Conservation (phyloP, 129 eudicot species). For the Chrysanthemum makinoi region DNA sequence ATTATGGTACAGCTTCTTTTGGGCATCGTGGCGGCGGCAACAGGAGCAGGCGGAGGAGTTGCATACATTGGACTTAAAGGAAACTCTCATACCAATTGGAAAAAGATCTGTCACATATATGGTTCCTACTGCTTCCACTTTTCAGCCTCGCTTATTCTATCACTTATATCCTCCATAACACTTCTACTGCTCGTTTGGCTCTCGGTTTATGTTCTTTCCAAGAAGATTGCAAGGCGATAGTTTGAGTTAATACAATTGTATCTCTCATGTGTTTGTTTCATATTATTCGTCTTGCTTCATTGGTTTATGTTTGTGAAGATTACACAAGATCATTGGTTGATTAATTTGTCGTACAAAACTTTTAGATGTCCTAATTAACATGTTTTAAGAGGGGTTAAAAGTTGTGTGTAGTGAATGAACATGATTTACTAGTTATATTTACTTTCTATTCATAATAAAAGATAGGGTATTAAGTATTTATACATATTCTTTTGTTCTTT, state of each 20-base stretch:
- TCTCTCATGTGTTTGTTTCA: background rate
- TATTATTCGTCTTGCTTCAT: background rate
- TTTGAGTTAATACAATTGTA: background rate
- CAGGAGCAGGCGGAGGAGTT: slow-evolving; percentile 73
- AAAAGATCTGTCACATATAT: slow-evolving; percentile 49
- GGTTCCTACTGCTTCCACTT: slow-evolving; percentile 57
- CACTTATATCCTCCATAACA: slow-evolving; percentile 45
- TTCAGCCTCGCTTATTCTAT: slow-evolving; percentile 38
- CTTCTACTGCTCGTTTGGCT: slow-evolving; percentile 55
- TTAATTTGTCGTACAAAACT: too few species aligned
- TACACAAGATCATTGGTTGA: background rate
- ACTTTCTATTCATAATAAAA: background rate
- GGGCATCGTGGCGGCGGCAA: slow-evolving; percentile 66
- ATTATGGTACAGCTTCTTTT: slow-evolving; percentile 52
- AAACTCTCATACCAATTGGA: slow-evolving; percentile 53
- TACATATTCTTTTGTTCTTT: background rate
- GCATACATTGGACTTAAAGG: slow-evolving; percentile 80
- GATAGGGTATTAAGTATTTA: background rate
- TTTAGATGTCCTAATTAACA: background rate
- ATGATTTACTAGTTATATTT: background rate
- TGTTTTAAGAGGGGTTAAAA: background rate
- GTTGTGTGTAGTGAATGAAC: background rate
- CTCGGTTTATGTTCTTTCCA: slow-evolving; percentile 48
- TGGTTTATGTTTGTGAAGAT: background rate
- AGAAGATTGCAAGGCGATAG: slow-evolving; percentile 37